Conservation (phyloP, 2,329 filamentous ascomycete species). For the Pyrenophora teres region DNA sequence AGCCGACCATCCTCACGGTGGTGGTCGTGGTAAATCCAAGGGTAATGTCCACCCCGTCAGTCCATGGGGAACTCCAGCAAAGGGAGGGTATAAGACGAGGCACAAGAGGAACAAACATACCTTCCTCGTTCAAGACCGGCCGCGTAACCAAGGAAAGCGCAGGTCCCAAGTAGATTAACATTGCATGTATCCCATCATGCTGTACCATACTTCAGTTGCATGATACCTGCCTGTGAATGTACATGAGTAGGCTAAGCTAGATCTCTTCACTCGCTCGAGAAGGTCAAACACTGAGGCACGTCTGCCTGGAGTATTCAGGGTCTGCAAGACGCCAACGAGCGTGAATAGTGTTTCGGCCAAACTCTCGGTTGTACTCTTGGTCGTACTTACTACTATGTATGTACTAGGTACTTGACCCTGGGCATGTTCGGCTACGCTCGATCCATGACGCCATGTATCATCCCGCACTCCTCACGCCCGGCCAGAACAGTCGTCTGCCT, state of each 20-base stretch:
- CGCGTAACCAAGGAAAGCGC: constrained; percentile 90
- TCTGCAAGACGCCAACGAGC: neutral
- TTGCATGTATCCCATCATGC: constrained; percentile 12
- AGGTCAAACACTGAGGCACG: neutral
- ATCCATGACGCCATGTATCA: too few relatives aligned
- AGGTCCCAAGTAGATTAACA: constrained; percentile 47
- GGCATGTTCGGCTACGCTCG: neutral
- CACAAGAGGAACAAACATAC: constrained; percentile 88
- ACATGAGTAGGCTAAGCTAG: constrained; percentile 1
- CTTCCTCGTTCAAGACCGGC: constrained; percentile 81
- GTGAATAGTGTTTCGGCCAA: neutral
- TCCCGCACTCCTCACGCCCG: too few relatives aligned
- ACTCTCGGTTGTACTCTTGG: neutral
- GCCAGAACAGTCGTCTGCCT: too few relatives aligned
- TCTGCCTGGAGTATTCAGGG: neutral
- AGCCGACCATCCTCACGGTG: constrained; percentile 97
- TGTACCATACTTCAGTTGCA: constrained; percentile 26
- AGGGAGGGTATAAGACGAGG: constrained; percentile 90
- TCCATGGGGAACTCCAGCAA: constrained; percentile 91
- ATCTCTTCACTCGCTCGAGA: too few relatives aligned
- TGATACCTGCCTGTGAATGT: constrained; percentile 11
- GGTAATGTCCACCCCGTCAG: constrained; percentile 93
- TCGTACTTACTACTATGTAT: too few relatives aligned
- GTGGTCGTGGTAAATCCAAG: constrained; percentile 99
- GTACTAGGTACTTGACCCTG: neutral